Evolutionary conservation across 805 yeast genomes (phyloP).

Genomic region (Wickerhamomyces bovis): DNA sequence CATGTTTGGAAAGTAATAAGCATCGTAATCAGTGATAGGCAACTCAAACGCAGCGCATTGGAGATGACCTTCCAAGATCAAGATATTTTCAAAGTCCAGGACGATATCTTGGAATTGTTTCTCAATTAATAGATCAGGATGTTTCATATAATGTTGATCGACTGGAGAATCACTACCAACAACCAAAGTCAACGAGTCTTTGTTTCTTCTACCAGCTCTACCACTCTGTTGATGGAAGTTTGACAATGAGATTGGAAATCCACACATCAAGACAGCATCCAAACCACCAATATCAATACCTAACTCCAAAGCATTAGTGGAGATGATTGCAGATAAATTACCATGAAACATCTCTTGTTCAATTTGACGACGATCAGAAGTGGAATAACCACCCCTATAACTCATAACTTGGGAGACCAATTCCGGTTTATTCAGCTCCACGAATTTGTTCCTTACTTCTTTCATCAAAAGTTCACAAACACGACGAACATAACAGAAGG

Average conservation of each 20-base stretch:
- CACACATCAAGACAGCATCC: slow-evolving; percentile 89
- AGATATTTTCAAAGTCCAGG: slow-evolving; percentile 52
- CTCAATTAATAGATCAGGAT: slow-evolving; percentile 54
- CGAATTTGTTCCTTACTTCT: slow-evolving; percentile 57
- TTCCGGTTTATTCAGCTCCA: slow-evolving; percentile 38
- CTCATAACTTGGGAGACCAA: slow-evolving; percentile 71
- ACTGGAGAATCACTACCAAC: slow-evolving; percentile 81
- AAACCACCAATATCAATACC: slow-evolving; percentile 93
- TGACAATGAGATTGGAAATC: slow-evolving; percentile 84
- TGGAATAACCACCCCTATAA: slow-evolving; percentile 92
- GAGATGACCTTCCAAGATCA: slow-evolving; percentile 73
- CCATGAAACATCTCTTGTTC: slow-evolving; percentile 91
- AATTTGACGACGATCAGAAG: slow-evolving; percentile 77
- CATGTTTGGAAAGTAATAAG: slow-evolving; percentile 43
- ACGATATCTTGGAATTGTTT: slow-evolving; percentile 52
- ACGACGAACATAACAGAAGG: slow-evolving; percentile 81
- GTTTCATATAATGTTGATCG: slow-evolving; percentile 75
- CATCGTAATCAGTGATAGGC: slow-evolving; percentile 56
- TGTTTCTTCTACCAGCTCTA: slow-evolving; percentile 86
- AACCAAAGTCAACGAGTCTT: slow-evolving; percentile 78
- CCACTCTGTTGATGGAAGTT: slow-evolving; percentile 96
- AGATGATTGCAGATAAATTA: slow-evolving; percentile 74
- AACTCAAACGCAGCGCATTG: slow-evolving; percentile 93
- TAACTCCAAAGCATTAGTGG: slow-evolving; percentile 92
- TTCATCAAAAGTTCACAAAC: slow-evolving; percentile 87